Base-by-base conservation (phyloP, 129 eudicot genomes). In the Escallonia herrerae region DNA sequence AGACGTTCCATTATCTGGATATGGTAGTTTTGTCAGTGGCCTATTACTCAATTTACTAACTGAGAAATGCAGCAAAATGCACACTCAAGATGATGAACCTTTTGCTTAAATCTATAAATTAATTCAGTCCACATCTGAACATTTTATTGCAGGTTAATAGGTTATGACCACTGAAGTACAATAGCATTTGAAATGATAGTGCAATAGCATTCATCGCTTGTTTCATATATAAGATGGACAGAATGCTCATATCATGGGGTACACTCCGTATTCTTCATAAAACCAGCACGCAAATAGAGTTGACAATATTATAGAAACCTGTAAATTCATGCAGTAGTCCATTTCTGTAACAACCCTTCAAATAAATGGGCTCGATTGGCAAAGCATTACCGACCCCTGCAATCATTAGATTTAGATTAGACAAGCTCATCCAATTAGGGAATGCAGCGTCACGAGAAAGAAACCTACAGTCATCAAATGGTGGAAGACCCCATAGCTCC, bases 401-500 rank as follows among this genome's bases (percentile, higher is more conserved):
- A 78, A 71, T 52, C 76, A 77, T 40, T 58, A 68, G 12, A 38
- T 5, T 8, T 22, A 38, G 42, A 33, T 46, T 63, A 8, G 48
- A 43, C 39, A 14, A 59, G 40, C 14, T 6, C 42, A 72, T 33
- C 49, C 40, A 3, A 48, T n/a, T 3, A 65, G 7, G n/a, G 40
- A 56, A 63, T 59, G 40, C 50, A 45, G 56, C 13, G 63, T 8
- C 40, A 46, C 11, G 41, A 47, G 40, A 63, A 5, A 33, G 50
- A 57, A 60, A 71, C 79, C 62, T 83, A 90, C 93, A 67, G 74
- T 87, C 97, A 6, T 69, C 82, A 70, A 90, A 90, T 14, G 85
- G 82, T 51, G 93, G 97, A 58, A 90, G 93, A 71, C 79, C 93
- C 93, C 95, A 90, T 56, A 79, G 51, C 60, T 90, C 86, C 15